A percentile compares a stretch with the other conserved stretches of the same genome.
These are phyloP conservation scores for Sclerotinia borealis DNA, from an alignment of 2,329 filamentous ascomycete genomes.

Conservation along the genomic window DNA sequence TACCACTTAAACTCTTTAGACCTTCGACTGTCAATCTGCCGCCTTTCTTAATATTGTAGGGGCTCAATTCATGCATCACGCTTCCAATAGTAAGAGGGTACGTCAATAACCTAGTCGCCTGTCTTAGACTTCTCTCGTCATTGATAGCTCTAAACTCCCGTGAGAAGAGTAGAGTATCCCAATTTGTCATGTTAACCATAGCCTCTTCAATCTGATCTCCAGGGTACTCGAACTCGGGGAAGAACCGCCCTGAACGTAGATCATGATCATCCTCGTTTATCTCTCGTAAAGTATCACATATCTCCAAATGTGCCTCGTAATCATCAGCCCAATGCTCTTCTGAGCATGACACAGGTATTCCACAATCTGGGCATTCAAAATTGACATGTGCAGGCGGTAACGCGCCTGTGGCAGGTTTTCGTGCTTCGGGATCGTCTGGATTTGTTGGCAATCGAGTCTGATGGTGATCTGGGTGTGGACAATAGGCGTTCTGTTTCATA, in stretches of 20 bases:
- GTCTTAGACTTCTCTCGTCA: conserved; percentile 81
- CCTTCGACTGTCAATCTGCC: conserved; percentile 80
- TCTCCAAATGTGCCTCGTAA: conserved; percentile 85
- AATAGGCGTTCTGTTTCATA: conserved; percentile 90
- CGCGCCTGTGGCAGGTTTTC: conserved; percentile 47
- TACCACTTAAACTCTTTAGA: conserved; percentile 88
- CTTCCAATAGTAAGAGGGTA: conserved; percentile 91
- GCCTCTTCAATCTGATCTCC: conserved; percentile 87
- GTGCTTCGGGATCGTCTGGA: conserved; percentile 56
- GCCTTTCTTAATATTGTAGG: conserved; percentile 72
- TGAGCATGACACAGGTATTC: conserved; percentile 86
- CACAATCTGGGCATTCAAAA: conserved; percentile 95
- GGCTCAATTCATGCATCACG: conserved; percentile 88
- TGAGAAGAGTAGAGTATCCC: conserved; percentile 95
- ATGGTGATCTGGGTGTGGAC: conserved; percentile 83
- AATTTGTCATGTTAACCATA: conserved; percentile 94
- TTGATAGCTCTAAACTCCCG: conserved; percentile 88
- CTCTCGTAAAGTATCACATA: conserved; percentile 85
- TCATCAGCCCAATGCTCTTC: conserved; percentile 95
- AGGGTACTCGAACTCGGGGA: conserved; percentile 90
- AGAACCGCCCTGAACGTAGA: conserved; percentile 80
- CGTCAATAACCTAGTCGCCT: conserved; percentile 86
- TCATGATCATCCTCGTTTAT: conserved; percentile 99
- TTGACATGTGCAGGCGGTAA: conserved; percentile 73
- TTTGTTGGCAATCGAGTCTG: conserved; percentile 63